phyloP scores from a whole-genome alignment of 768 basidiomycete genomes.

The Trametes cubensis region DNA sequence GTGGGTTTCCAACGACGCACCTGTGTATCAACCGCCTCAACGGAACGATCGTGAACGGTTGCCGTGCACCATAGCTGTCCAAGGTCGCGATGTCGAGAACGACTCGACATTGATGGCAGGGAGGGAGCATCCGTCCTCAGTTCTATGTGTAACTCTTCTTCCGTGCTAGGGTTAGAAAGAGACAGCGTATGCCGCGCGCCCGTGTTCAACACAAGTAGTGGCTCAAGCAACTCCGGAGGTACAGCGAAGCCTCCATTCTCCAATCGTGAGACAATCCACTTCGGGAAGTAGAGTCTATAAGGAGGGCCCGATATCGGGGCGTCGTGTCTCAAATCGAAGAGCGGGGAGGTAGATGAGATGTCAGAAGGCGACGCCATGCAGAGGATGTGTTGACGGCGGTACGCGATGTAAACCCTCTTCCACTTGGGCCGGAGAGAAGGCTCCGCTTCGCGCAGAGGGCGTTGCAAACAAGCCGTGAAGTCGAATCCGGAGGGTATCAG shows the following conservation, averaged over 20 bases:
- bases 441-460: background rate
- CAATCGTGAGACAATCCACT: background rate
- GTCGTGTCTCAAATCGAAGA: background rate
- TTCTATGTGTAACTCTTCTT: background rate
- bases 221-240: background rate
- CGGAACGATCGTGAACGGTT: too few relatives aligned
- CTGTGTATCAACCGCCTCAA: too few relatives aligned
- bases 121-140: background rate
- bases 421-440: background rate
- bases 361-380: too few relatives aligned
- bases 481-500: background rate
- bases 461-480: background rate
- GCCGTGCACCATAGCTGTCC: background rate
- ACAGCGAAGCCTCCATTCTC: background rate
- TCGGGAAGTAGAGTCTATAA: background rate
- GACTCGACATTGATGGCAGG: too few relatives aligned
- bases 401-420: background rate
- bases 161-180: background rate
- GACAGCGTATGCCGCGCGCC: background rate
- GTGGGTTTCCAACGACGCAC: too few relatives aligned
- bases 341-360: background rate
- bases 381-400: background rate
- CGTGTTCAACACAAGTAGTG: background rate
- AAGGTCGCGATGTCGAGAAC: background rate
- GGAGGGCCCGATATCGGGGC: background rate